Evolutionary conservation across 2,329 filamentous ascomycete species (phyloP).

Genomic region (Trichophyton verrucosum): DNA sequence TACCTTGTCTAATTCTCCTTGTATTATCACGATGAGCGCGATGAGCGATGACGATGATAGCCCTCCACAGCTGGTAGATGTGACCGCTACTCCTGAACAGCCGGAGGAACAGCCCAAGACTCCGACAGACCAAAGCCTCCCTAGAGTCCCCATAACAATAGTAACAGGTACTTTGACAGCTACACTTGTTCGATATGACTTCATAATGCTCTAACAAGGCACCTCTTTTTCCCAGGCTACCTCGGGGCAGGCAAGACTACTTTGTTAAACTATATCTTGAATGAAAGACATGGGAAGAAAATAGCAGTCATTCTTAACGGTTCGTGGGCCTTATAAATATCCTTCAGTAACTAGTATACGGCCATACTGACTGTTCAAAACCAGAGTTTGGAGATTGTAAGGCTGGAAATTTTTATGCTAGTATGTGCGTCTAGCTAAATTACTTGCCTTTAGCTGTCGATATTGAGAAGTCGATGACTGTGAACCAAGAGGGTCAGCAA

Average conservation of each 20-base stretch:
- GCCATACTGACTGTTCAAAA: background rate
- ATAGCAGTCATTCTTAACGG: slow-evolving; percentile 97
- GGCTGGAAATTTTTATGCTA: slow-evolving; percentile 19
- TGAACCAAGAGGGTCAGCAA: slow-evolving; percentile 69
- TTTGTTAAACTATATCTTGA: slow-evolving; percentile 88
- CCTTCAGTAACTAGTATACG: background rate
- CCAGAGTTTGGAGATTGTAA: slow-evolving; percentile 69
- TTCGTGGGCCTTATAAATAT: slow-evolving; percentile 20
- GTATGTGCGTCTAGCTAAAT: slow-evolving; percentile 3
- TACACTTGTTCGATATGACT: background rate
- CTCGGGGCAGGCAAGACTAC: slow-evolving; percentile 94
- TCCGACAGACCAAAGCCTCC: slow-evolving; percentile 18
- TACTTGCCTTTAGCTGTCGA: slow-evolving; percentile 54
- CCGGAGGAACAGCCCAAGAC: slow-evolving; percentile 16
- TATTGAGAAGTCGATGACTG: slow-evolving; percentile 89
- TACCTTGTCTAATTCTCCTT: background rate
- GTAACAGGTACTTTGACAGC: slow-evolving; percentile 32
- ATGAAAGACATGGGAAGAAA: slow-evolving; percentile 89
- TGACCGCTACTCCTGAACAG: slow-evolving; percentile 20
- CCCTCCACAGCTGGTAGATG: slow-evolving; percentile 34
- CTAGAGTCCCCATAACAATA: slow-evolving; percentile 39
- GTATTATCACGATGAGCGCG: background rate
- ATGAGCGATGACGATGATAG: slow-evolving; percentile 27
- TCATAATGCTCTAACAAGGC: background rate
- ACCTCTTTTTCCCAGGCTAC: slow-evolving; percentile 51